Evolutionary conservation across 179 eudicot species (phyloP).

Genomic region (Silene coronaria): DNA sequence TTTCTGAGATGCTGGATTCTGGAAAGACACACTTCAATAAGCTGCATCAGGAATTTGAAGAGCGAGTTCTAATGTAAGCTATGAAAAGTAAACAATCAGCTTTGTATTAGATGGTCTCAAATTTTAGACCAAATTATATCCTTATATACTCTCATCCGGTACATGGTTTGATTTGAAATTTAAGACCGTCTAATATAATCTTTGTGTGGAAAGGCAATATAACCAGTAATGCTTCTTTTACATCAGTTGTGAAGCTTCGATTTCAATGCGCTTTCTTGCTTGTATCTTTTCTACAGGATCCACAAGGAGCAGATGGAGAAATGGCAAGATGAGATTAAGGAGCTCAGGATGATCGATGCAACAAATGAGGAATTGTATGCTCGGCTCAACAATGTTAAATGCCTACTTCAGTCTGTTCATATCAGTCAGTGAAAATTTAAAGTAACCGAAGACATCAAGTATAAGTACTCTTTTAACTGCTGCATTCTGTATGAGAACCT

Average conservation of each 20-base stretch:
- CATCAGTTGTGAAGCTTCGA: neutral
- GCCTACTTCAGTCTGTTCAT: constrained; percentile 60
- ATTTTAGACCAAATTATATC: neutral
- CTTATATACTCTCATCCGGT: neutral
- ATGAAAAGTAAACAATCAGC: neutral
- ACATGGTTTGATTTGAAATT: neutral
- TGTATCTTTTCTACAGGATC: constrained; percentile 39
- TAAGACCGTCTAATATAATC: neutral
- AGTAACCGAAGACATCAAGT: neutral
- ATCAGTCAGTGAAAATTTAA: constrained; percentile 35
- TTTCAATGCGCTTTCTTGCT: neutral
- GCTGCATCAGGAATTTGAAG: constrained; percentile 68
- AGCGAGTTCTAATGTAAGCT: constrained; percentile 65
- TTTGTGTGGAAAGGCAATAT: neutral
- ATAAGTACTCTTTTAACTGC: neutral
- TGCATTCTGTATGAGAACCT: constrained; percentile 3
- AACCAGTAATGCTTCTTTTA: neutral
- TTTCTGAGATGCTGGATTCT: constrained; percentile 76
- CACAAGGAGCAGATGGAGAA: constrained; percentile 88
- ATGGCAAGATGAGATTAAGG: constrained; percentile 84
- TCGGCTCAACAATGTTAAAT: constrained; percentile 59
- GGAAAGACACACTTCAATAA: constrained; percentile 67
- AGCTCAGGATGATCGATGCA: constrained; percentile 68
- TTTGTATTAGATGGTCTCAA: neutral
- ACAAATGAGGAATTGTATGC: constrained; percentile 58